These are phyloP conservation scores for Prototheca stagnorum DNA, from an alignment of 163 green algal species.

Conservation along the genomic window DNA sequence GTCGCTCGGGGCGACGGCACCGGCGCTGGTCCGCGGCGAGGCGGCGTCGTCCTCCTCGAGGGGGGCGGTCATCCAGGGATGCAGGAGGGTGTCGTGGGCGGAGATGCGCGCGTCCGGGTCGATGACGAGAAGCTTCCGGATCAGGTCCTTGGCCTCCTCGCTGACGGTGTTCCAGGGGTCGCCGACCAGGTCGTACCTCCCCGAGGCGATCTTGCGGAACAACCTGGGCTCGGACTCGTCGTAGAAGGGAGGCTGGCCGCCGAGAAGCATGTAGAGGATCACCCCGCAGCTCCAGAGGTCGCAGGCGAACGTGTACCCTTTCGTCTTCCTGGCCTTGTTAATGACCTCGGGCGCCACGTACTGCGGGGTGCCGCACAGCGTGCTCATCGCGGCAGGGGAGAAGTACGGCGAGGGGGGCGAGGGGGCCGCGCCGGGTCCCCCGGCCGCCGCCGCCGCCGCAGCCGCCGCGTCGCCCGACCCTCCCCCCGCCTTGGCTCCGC, in stretches of 20 bases:
- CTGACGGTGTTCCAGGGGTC: constrained; percentile 56
- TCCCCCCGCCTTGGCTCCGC: too few species aligned
- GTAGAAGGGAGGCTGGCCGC: constrained; percentile 75
- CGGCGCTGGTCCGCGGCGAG: too few species aligned
- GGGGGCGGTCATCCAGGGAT: constrained; percentile 1
- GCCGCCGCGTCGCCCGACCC: too few species aligned
- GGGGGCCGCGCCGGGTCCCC: too few species aligned
- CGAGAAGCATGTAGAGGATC: constrained; percentile 80
- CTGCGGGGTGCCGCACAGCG: constrained; percentile 66
- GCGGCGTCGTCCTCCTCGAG: too few species aligned
- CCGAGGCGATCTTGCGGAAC: constrained; percentile 51
- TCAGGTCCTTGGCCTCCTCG: constrained; percentile 37
- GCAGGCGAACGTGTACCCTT: constrained; percentile 14
- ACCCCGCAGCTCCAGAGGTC: constrained; percentile 73
- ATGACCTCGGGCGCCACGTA: constrained; percentile 89
- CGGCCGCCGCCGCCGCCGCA: too few species aligned
- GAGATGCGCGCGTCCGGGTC: constrained; percentile 18
- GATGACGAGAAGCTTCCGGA: constrained; percentile 27
- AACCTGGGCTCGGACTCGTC: constrained; percentile 54
- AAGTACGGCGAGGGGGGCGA: too few species aligned
- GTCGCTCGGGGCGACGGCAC: too few species aligned
- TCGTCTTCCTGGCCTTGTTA: constrained; percentile 7
- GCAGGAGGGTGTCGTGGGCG: not conserved
- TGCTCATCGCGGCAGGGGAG: constrained; percentile 20
- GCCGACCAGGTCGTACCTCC: constrained; percentile 54